Evolutionary conservation across 768 basidiomycete genomes (phyloP), one percentile per base, ranked within the genome.

Genomic region (Mrakia frigida): DNA sequence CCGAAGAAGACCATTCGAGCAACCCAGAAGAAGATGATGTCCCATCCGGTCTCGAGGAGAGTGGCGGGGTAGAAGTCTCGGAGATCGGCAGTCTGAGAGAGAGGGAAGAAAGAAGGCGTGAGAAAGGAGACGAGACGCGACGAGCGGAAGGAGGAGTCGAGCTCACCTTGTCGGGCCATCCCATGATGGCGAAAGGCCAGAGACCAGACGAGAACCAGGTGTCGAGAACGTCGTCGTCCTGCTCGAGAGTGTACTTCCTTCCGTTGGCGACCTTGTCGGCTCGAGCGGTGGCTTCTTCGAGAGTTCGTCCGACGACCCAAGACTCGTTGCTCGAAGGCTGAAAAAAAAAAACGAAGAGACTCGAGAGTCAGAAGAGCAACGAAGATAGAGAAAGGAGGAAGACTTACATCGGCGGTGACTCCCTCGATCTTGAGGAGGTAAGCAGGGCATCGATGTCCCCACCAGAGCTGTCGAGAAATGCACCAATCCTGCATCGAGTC

Each of bases 21-120:
- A 10, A 98, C 96, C 97, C 97, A 99, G 88, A 98, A 98, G 87
- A 95, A 95, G n/a, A 99, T 84, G 81, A 98, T 98, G 79, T 98
- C 97, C 96, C 97, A 98, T 65, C 97, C 97, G 0, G 97, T 99
- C 85, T 98, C 97, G 41, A 98, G 88, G 61, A 98, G 80, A n/a
- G 90, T 88, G 2, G 92, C 85, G 0, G 97, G 97, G 83, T 95
- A 99, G 86, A 92, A 98, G 41, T 86, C 85, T 79, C 89, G 83
- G 59, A 93, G 80, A 82, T 98, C 96, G 6, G 85, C 78, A 0
- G 93, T 94, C 92, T 93, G 78, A 31, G 63, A 10, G 9, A 41
- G 39, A 2, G 23, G 31, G 31, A 3, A 43, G 41, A 9, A 14
- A 70, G 25, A 14, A 14, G 50, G 28, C 14, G 52, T 6, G 59